Evolutionary conservation across 768 basidiomycete genomes (phyloP), one percentile per base, ranked within the genome.

Genomic region (Kwoniella botswanensis): DNA sequence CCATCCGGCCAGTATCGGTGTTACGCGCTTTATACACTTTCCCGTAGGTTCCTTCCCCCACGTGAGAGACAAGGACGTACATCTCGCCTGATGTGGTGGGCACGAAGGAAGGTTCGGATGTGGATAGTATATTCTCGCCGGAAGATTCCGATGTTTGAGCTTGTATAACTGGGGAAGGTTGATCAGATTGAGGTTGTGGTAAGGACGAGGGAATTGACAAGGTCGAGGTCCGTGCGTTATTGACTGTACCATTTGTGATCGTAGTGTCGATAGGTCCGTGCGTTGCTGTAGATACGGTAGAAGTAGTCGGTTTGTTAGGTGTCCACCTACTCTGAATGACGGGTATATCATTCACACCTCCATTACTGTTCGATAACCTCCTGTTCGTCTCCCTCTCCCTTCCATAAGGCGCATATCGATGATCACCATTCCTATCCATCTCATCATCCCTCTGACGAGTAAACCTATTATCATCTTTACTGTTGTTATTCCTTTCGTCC

Each of bases 41-140:
- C 24, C 96, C 96, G 80, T 98, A 99, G 2, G 97, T 99, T 2
- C 97, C 97, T 83, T 98, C 96, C 12, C 97, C 97, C 55, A 99
- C 97, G 78, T 98, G 95, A 59, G 89, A 91, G 26, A 98, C 87
- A 71, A 94, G 92, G 62, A 89, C 88, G 83, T 97, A 99, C 21
- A 78, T 75, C 61, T 81, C 80, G 24, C 71, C 69, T 2, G 75
- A 70, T 2, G 70, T 43, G 5, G 55, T 67, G 29, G 63, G 63
- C 12, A 6, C 18, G 53, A 43, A 57, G 10, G 65, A 18, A 4
- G 65, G 6, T n/a, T 43, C 21, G 50, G 63, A 22, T 24, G 46
- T 11, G 35, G 42, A 21, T 42, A n/a, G 44, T 18, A 21, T 44
- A 4, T 62, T 35, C 52, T 64, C 46, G 3, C 5, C 2, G 46